Base-by-base conservation (phyloP, 805 yeast species). In the Lipomyces oligophaga region DNA sequence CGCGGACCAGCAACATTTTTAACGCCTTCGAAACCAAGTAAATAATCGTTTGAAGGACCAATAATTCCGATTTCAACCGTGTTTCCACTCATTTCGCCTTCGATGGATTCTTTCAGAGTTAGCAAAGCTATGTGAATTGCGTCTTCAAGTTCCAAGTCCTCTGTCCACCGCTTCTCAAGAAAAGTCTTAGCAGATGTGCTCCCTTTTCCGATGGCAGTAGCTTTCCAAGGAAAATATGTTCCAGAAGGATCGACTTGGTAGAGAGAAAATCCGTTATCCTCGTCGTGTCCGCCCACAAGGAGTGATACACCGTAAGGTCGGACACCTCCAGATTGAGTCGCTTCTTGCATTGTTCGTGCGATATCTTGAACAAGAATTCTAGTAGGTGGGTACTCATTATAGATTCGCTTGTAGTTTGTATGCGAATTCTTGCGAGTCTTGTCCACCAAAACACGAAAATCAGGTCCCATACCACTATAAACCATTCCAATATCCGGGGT, bases 181-280 rank as follows among this genome's bases (percentile, higher is more conserved):
- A 93, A 93, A 1, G 97, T 90, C 73, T 94, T 93, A 28, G 97
- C 98, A n/a, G 95, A 86, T 35, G 80, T 80, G 3, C 96, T 81
- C 21, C 96, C 95, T 64, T 88, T 89, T 55, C 99, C 99, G 60
- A 93, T 93, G 20, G 98, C 97, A 3, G 98, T 90, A 31, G 98
- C 98, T 69, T 90, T 93, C 99, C 99, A 93, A 7, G 99, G 97
- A 76, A 86, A 93, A 67, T 83, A 93, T 33, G 96, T 81, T 7
- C 99, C 99, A 3, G 95, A 84, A 3, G 99, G 99, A 70, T 93
- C 99, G 38, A 93, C 95, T 69, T 93, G 99, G 67, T 93, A 93
- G 50, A 93, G 74, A 21, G 48, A 28, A 32, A 55, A 50, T n/a
- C 49, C 62, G 27, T 43, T 42, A 48, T 74, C 74, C 30, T 83